Base-by-base conservation (phyloP, 2,329 filamentous ascomycete genomes). In the Gremmenia infestans region DNA sequence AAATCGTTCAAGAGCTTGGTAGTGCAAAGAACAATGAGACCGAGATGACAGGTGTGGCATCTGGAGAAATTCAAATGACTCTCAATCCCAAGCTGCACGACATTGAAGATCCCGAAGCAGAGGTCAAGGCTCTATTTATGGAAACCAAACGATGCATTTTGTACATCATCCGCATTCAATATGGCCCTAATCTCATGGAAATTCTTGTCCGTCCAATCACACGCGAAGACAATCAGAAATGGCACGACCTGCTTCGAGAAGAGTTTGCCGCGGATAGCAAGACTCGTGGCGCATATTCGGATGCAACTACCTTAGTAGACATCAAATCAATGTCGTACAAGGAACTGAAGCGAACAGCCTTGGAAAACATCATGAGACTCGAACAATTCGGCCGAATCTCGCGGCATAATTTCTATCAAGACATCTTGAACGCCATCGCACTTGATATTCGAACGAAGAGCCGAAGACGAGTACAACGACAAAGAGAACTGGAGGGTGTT, bases 391-490 rank as follows among this genome's bases (percentile, higher is more conserved):
- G 92, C 56, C 88, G 92, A 67, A 92, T 99, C 65, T 91, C 87
- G 37, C 78, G 85, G 19, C 79, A 91, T 68, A 97, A 99, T 72
- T 85, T 89, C 70, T 99, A 97, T 74, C 94, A 99, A 74, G 94
- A 99, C 69, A 82, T 99, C n/a, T 82, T 99, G 62, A 99, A 99
- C 69, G 91, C 91, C 60, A 97, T 99, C 67, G 94, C 94, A 2
- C 82, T 95, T 55, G 94, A 99, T 69, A 99, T 99, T 70, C 88
- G 95, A 47, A 96, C 92, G 58, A 99, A 99, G 80, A 96, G 96
- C 73, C 87, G 92, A 40, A 85, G 95, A 56, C 83, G 94, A 55
- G 87, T 99, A 46, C 93, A 99, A 72, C 84, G 94, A 56, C 88
- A 96, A 69, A 87, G 90, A 48, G 94, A 99, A 72, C 73, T 97